Base-by-base conservation (phyloP, 2,329 filamentous ascomycete species). In the Alternaria longipes region DNA sequence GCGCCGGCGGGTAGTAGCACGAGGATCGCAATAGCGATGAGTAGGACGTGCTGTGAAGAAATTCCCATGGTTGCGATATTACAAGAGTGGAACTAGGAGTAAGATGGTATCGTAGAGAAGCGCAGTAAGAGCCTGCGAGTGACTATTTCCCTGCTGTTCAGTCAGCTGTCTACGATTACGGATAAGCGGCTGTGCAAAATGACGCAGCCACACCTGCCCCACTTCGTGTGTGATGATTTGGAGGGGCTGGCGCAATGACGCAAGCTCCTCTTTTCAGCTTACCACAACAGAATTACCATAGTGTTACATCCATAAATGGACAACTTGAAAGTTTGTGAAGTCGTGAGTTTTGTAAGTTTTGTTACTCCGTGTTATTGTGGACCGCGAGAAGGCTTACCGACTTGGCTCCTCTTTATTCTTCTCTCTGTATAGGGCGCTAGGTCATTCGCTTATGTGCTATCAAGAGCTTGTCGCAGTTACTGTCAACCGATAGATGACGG, bases 1-100 rank as follows among this genome's bases (percentile, higher is more conserved):
- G 75, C 76, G 49, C 74, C 75, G 20, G 70, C 63, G 9, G 78
- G 78, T 18, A 79, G 65, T 12, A 80, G 66, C 42, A 80, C 75
- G 20, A 80, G 74, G 47, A 79, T 62, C 54, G 74, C 73, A 38
- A 80, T 69, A 16, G 71, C 75, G 63, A 79, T 66, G 20, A 80
- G 71, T 64, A 80, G 65, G 50, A 77, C 40, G 58, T 78, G 74
- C 56, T 74, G 77, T 22, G 70, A 67, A 18, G 74, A 75, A 55
- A 72, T 56, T 54, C 68, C 71, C 78, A 79, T 79, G 60, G 28
- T 73, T 34, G 38, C 5, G 20, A 34, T 36, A 18, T n/a, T 22
- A 38, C 26, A 40, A 14, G 32, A 41, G 55, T 16, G 14, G 28
- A n/a, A 38, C 24, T 20, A 52, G 22, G 18, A 32, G 45, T 32